A percentile compares a stretch with the other conserved stretches of the same genome.
Evolutionary conservation across 139 green algal species (phyloP).

Genomic region (Gonium pectorale): DNA sequence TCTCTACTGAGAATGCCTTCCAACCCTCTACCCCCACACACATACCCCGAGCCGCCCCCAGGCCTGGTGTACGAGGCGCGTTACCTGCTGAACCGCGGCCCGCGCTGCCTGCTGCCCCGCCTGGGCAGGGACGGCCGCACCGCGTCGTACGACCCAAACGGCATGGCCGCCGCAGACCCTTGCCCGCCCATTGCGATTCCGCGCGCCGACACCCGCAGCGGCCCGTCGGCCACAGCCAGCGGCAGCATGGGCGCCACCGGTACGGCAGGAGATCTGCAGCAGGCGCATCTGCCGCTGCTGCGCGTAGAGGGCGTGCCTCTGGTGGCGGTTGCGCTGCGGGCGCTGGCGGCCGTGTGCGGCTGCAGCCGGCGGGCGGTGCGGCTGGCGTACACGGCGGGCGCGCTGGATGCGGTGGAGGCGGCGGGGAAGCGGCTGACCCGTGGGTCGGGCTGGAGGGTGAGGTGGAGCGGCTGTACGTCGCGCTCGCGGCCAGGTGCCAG

Average conservation of each 20-base stretch:
- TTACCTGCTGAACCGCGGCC: neutral
- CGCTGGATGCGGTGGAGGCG: slow-evolving; percentile 6
- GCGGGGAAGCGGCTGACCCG: neutral
- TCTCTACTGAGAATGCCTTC: too few species aligned
- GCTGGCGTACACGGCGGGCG: neutral
- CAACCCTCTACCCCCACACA: too few species aligned
- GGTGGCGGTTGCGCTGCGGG: neutral
- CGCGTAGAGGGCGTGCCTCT: neutral
- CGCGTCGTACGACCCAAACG: neutral
- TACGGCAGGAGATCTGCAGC: neutral
- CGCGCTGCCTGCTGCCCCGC: neutral
- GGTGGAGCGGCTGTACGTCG: slow-evolving; percentile 2
- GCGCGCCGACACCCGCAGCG: neutral
- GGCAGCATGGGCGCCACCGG: neutral
- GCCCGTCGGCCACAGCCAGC: too few species aligned
- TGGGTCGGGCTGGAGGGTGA: neutral
- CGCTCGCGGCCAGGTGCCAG: neutral
- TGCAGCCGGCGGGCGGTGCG: slow-evolving; percentile 3
- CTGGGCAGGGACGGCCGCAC: slow-evolving; percentile 1
- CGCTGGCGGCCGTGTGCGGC: slow-evolving; percentile 1
- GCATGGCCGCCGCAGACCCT: slow-evolving; percentile 20
- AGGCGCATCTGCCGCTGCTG: neutral
- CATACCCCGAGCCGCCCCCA: too few species aligned
- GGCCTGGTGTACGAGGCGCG: slow-evolving; percentile 28
- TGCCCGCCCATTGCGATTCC: neutral